Base-by-base conservation (phyloP, 805 yeast species). In the Saturnispora besseyi region DNA sequence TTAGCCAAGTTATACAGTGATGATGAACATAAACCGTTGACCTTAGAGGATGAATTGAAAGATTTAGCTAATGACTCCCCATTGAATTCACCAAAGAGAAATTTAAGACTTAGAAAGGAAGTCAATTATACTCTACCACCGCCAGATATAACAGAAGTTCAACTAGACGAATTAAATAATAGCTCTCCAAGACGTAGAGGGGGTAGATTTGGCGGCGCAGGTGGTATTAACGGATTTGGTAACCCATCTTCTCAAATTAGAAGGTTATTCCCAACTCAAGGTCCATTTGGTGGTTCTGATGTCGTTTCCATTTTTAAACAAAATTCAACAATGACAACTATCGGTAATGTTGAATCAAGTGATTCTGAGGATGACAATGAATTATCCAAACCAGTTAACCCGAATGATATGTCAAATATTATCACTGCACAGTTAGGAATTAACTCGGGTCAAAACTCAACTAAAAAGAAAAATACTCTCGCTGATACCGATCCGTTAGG, bases 281-380 rank as follows among this genome's bases (percentile, higher is more conserved):
- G 99, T 0, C 99, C 99, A 1, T 91, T 91, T 72, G 99, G 99
- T 29, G 99, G 99, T 22, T 83, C 91, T 53, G 97, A 91, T 62
- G 95, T 88, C 1, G 76, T 82, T 7, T 84, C 96, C 0, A 69
- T 91, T 30, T 88, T 89, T 65, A 61, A 59, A 33, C 90, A 93
- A 5, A 62, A 56, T 50, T 15, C 26, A 6, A 57, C 77, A 9
- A 52, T 66, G 31, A 62, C 70, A 45, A 65, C 69, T 5, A 55
- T 64, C n/a, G 68, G 66, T 30, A 66, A 62, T 52, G 63, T 56
- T 9, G 78, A 70, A 45, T 68, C 75, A 13, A 74, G 74, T 53
- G 73, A 74, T 34, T 68, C 76, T 7, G 78, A 73, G 41, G 78
- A 72, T 51, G 78, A 72, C 53, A 77, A 75, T 33, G 71, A 67